Base-by-base conservation (phyloP, 2,329 filamentous ascomycete genomes). In the Arthrobotrys megalospora region DNA sequence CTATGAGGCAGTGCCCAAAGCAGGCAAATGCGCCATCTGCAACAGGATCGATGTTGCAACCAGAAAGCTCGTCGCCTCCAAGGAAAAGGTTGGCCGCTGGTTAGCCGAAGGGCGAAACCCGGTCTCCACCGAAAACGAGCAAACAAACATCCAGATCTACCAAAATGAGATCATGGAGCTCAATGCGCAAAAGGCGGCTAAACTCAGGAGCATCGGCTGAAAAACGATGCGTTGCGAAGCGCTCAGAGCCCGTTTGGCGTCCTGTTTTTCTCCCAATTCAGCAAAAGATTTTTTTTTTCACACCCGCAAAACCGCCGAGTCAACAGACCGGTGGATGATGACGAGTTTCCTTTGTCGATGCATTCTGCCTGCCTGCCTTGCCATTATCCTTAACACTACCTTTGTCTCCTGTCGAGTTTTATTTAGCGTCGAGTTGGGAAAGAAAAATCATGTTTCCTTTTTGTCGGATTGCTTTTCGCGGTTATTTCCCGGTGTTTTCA, bases 11-110 rank as follows among this genome's bases (percentile, higher is more conserved):
- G 87, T 89, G 80, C 86, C 87, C 76, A 87, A 91, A 67, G 82
- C 84, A 50, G 89, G 89, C 69, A 89, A 90, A 82, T 98, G 95
- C 87, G 93, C 92, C 84, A 88, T 94, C 80, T 98, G 95, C 86
- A 91, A 93, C 83, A 94, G 96, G 85, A 93, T 94, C 81, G 91
- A 94, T 52, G 80, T 82, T 36, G 80, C 77, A 6, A 81, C 79
- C 70, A 79, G 81, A 48, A 82, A 82, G 79, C 81, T 82, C 45
- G 71, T 52, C 58, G 79, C 80, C 50, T 80, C 81, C 63, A 81
- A 80, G 71, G 81, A 82, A 75, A 81, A 81, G 71, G 81, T 82
- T 41, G 80, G 78, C 52, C 80, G 81, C 62, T 82, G 81, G 81
- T 75, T 81, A 78, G 72, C 80, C 76, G 81, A 82, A 80, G 80